Conservation (phyloP, 164 flowering plant species). For the Tetracentron sinense region DNA sequence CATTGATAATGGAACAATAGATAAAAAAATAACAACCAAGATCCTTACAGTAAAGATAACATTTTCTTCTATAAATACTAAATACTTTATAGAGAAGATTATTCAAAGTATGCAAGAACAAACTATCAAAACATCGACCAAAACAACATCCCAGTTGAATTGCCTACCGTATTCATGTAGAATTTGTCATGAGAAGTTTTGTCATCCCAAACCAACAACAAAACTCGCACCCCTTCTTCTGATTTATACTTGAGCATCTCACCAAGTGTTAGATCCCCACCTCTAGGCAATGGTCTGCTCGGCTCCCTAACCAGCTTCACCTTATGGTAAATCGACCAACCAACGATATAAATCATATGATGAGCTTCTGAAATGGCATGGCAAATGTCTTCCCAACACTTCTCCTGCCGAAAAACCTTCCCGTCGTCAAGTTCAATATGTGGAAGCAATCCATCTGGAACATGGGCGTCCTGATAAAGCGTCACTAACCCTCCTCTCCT, state of each 20-base stretch:
- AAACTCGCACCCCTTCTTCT: slow-evolving; percentile 70
- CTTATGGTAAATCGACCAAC: slow-evolving; percentile 67
- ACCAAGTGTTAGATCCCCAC: slow-evolving; percentile 57
- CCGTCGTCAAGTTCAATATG: slow-evolving; percentile 46
- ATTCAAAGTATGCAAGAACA: background rate
- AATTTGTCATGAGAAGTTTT: slow-evolving; percentile 62
- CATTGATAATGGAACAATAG: too few relatives aligned
- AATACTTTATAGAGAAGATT: background rate
- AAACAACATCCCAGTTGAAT: too few relatives aligned
- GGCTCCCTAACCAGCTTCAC: slow-evolving; percentile 69
- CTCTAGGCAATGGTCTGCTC: slow-evolving; percentile 44
- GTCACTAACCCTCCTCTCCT: slow-evolving; percentile 56
- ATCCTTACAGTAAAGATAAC: too few relatives aligned
- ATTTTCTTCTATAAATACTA: too few relatives aligned
- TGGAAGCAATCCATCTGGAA: slow-evolving; percentile 36
- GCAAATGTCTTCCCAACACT: slow-evolving; percentile 75
- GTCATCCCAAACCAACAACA: slow-evolving; percentile 77
- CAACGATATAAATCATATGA: slow-evolving; percentile 58
- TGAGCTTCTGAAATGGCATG: slow-evolving; percentile 71
- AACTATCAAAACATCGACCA: background rate
- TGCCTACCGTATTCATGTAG: slow-evolving; percentile 50
- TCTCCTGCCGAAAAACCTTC: slow-evolving; percentile 31
- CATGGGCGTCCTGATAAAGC: slow-evolving; percentile 78
- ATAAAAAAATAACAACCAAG: too few relatives aligned
- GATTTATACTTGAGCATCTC: slow-evolving; percentile 67